Conservation (phyloP, 163 green algal species). For the Trebouxiophyceae sp. region DNA sequence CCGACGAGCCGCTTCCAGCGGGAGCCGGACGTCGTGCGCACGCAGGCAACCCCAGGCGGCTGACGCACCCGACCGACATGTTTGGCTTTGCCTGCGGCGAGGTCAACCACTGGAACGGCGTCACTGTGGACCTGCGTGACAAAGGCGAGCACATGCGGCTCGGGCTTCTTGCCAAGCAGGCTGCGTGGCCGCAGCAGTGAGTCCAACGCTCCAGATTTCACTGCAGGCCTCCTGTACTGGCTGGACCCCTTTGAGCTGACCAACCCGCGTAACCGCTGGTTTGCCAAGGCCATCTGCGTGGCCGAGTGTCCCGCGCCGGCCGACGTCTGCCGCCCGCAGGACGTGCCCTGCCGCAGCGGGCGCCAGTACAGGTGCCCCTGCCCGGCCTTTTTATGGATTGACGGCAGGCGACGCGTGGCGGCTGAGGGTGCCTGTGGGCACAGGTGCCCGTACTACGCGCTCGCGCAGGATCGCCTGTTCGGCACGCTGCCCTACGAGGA, state of each 20-base stretch:
- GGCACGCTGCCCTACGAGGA: not conserved
- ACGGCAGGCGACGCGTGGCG: no score
- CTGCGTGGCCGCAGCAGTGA: no score
- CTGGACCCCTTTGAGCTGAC: slow-evolving; percentile 2
- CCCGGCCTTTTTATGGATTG: not conserved
- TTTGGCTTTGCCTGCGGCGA: not conserved
- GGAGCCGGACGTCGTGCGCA: not conserved
- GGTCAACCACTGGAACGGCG: not conserved
- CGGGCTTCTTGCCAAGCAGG: no score
- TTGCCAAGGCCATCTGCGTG: not conserved
- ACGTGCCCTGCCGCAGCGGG: not conserved
- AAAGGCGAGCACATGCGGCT: no score
- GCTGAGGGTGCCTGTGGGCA: not conserved
- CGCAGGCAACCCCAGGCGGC: not conserved
- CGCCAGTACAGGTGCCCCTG: not conserved
- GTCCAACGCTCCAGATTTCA: no score
- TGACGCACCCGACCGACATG: not conserved
- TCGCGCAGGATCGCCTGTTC: not conserved
- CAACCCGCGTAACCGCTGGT: not conserved
- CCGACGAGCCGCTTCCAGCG: not conserved
- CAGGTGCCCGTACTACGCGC: slow-evolving; percentile 1
- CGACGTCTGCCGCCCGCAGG: not conserved
- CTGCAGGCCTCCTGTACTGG: not conserved
- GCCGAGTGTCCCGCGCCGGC: not conserved
- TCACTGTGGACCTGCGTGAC: not conserved